phyloP scores from a whole-genome alignment of 2,329 filamentous ascomycete species.

The Xylariaceae sp. region DNA sequence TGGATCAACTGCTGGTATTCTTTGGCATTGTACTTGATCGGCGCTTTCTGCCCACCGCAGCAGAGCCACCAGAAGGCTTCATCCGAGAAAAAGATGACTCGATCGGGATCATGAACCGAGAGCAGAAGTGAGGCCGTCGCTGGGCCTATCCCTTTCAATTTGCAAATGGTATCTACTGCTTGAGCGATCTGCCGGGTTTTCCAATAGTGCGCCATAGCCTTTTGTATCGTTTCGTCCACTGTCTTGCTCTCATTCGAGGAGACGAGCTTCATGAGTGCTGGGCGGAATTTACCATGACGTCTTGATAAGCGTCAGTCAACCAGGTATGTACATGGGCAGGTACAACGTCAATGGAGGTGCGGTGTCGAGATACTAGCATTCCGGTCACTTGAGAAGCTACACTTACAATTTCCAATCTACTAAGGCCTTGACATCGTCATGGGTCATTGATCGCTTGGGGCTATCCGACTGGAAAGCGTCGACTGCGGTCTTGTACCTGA shows the following conservation, averaged over 20 bases:
- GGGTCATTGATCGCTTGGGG: constrained; percentile 41
- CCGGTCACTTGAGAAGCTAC: background rate
- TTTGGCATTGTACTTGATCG: constrained; percentile 65
- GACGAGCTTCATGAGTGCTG: constrained; percentile 57
- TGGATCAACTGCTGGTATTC: constrained; percentile 61
- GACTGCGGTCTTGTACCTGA: constrained; percentile 55
- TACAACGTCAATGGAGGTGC: too few species aligned
- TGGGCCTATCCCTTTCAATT: constrained; percentile 71
- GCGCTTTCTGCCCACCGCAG: constrained; percentile 44
- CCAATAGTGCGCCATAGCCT: constrained; percentile 48
- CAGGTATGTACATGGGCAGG: too few species aligned
- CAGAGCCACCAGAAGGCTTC: constrained; percentile 72
- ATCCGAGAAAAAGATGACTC: constrained; percentile 73
- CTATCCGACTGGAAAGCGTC: constrained; percentile 38
- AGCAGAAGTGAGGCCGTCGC: constrained; percentile 75
- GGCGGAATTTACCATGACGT: constrained; percentile 60
- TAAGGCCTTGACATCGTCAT: constrained; percentile 56
- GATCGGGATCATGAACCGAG: constrained; percentile 55
- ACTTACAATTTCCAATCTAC: constrained; percentile 70
- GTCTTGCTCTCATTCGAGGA: constrained; percentile 53
- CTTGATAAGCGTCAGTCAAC: constrained; percentile 30
- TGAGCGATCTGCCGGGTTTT: constrained; percentile 32
- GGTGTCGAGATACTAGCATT: too few species aligned
- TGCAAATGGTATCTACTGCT: constrained; percentile 52
- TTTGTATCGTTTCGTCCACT: constrained; percentile 46